Evolutionary conservation across 768 basidiomycete genomes (phyloP).

Genomic region (Saitozyma podzolica): DNA sequence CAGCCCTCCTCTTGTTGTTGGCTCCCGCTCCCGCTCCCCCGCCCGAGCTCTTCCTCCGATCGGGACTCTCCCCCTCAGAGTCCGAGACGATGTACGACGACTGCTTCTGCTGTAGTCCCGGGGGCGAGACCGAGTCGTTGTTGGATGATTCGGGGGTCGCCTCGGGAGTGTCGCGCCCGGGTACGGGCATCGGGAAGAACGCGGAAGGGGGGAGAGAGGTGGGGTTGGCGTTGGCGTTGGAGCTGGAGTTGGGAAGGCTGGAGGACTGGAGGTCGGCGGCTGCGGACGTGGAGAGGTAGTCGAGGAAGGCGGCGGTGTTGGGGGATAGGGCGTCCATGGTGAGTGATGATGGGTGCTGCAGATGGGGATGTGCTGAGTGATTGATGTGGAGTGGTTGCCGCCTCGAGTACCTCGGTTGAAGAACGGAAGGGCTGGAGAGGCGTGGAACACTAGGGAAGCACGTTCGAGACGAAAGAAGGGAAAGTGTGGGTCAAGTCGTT

Average conservation of each 20-base stretch:
- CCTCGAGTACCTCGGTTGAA: too few species aligned
- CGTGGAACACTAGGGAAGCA: too few species aligned
- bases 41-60: not conserved
- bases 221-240: slow-evolving; percentile 2
- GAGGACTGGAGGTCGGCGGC: not conserved
- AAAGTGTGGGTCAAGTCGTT: too few species aligned
- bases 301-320: slow-evolving; percentile 42
- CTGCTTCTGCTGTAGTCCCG: not conserved
- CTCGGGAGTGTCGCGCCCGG: slow-evolving; percentile 36
- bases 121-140: slow-evolving; percentile 16
- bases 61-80: slow-evolving; percentile 14
- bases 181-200: slow-evolving; percentile 37
- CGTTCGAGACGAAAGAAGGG: too few species aligned
- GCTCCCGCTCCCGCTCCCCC: not conserved
- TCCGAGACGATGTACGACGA: slow-evolving; percentile 12
- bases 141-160: slow-evolving; percentile 33
- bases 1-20: slow-evolving; percentile 10
- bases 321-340: slow-evolving; percentile 35
- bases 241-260: not conserved
- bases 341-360: slow-evolving; percentile 1
- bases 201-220: slow-evolving; percentile 39
- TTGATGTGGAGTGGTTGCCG: not conserved
- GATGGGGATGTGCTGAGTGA: too few species aligned
- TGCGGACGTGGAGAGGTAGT: slow-evolving; percentile 24
- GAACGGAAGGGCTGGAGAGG: too few species aligned